Base-by-base conservation (phyloP, 176 grass and related monocot species). In the Carex kokanica region DNA sequence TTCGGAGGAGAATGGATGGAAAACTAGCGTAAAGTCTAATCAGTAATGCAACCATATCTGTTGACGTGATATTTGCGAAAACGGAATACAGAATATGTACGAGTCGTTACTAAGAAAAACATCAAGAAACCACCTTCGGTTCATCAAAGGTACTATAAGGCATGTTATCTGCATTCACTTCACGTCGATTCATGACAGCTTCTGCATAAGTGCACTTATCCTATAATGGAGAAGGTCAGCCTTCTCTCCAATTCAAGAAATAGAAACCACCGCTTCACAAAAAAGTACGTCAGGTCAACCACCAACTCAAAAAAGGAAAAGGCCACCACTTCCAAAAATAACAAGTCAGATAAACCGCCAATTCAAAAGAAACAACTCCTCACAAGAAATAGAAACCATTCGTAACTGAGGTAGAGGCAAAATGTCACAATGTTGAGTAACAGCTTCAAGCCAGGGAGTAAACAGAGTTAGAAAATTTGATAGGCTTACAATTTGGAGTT, bases 51-150 rank as follows among this genome's bases (percentile, higher is more conserved):
- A 24, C 47, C 23, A 77, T 31, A 77, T 77, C 51, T 9, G 51
- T 54, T 55, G 20, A 73, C 10, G 20, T 51, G n/a, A 51, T 25
- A 73, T 73, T 49, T 1, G 10, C 41, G 7, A 17, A 12, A 47
- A 24, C n/a, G 1, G 9, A 75, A 23, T 77, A 17, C 8, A 54
- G 47, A 77, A 78, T 29, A 32, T 78, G 24, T 27, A 32, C 11
- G 3, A 55, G 21, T 55, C 13, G 24, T 16, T 56, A 77, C 25
- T 56, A 77, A 31, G 24, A 78, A 31, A 14, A 56, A 78, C 34
- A 54, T 78, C 73, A 56, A 54, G 47, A 78, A 56, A 78, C 49
- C 73, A 78, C 51, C 73, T 55, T 77, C 17, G 24, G 45, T 49
- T 77, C 20, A 55, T 52, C 49, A 77, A 55, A 77, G 55, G 73